Percentiles rank a stretch among this genome's conserved stretches.
Evolutionary conservation across 148 eudicot genomes (phyloP).

Genomic region (Rhododendron simsii): DNA sequence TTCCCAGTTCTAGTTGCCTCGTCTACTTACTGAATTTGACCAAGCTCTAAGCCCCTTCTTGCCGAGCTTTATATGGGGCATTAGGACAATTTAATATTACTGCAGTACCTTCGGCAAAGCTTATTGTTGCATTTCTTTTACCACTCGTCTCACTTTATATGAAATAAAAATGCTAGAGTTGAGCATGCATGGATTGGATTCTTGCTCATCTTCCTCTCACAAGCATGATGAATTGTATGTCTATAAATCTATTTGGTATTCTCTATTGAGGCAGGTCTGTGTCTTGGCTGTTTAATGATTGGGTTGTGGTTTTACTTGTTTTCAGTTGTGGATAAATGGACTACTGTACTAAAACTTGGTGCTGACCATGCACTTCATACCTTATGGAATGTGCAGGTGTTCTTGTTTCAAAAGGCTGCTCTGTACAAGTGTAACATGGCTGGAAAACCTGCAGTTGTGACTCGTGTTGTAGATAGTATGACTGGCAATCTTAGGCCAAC

Average conservation of each 20-base stretch:
- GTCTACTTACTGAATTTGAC: no score
- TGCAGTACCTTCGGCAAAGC: not conserved
- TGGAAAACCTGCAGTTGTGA: slow-evolving; percentile 96
- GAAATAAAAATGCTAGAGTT: not conserved
- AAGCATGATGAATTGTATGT: not conserved
- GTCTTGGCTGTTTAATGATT: not conserved
- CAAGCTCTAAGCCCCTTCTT: not conserved
- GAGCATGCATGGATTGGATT: not conserved
- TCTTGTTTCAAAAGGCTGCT: slow-evolving; percentile 92
- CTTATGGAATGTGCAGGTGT: slow-evolving; percentile 47
- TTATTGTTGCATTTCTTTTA: not conserved
- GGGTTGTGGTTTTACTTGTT: not conserved
- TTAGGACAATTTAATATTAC: not conserved
- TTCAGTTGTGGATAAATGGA: not conserved
- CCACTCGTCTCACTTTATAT: not conserved
- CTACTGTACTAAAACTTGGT: not conserved
- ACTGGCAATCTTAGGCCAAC: slow-evolving; percentile 90
- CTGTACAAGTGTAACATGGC: slow-evolving; percentile 92
- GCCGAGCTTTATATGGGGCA: not conserved
- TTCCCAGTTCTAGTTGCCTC: no score
- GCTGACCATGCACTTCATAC: not conserved
- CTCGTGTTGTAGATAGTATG: slow-evolving; percentile 99
- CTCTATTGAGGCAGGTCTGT: not conserved
- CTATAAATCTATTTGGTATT: not conserved
- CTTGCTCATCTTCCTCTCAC: not conserved